These are phyloP conservation scores for Fagus crenata DNA, from an alignment of 306 rosid genomes.

Conservation along the genomic window DNA sequence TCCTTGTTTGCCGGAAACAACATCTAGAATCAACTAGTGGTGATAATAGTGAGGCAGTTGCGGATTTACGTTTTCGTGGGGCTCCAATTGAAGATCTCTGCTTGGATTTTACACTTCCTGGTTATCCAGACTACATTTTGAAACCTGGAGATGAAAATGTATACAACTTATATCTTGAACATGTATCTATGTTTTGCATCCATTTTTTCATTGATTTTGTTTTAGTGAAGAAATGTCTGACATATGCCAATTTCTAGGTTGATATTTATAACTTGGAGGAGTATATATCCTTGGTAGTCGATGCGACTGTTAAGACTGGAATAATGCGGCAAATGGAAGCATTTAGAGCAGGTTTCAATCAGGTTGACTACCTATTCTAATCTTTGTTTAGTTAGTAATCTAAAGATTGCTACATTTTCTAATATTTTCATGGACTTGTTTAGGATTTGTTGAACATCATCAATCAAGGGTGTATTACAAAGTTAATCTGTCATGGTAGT, in stretches of 20 bases:
- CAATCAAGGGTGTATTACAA: background rate
- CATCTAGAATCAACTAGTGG: slow-evolving; percentile 53
- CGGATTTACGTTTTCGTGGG: slow-evolving; percentile 61
- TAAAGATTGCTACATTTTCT: background rate
- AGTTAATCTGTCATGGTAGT: background rate
- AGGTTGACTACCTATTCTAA: slow-evolving; percentile 46
- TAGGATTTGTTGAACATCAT: background rate
- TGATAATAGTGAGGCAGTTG: slow-evolving; percentile 34
- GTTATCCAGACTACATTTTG: slow-evolving; percentile 81
- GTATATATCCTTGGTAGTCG: slow-evolving; percentile 78
- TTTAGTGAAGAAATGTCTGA: slow-evolving; percentile 10
- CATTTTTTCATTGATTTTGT: background rate
- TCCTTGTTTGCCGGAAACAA: slow-evolving; percentile 70
- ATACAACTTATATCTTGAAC: slow-evolving; percentile 24
- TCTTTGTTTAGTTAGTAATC: background rate
- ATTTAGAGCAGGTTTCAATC: slow-evolving; percentile 92
- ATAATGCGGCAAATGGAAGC: slow-evolving; percentile 83
- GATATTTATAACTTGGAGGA: slow-evolving; percentile 84
- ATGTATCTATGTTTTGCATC: background rate
- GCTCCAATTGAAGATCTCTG: slow-evolving; percentile 79
- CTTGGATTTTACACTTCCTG: slow-evolving; percentile 90
- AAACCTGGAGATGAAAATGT: slow-evolving; percentile 84
- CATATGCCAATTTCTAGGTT: slow-evolving; percentile 54
- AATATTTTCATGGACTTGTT: background rate
- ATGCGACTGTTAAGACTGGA: slow-evolving; percentile 90